These are phyloP conservation scores for Lodderomyces jiufengensis DNA, from an alignment of 1,139 yeast genomes.

Conservation along the genomic window DNA sequence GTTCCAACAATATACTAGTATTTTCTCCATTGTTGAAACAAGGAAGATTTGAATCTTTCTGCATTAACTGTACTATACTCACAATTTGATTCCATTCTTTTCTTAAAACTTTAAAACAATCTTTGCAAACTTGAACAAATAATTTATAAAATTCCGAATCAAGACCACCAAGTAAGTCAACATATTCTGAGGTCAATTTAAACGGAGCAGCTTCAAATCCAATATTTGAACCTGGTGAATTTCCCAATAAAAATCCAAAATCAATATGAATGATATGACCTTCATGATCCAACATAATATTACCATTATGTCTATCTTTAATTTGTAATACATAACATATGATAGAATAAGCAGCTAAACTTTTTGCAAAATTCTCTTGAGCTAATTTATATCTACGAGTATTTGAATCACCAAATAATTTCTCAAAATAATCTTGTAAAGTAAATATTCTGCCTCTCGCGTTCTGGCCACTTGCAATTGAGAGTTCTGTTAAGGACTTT, in stretches of 20 bases:
- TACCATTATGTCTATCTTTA: constrained; percentile 95
- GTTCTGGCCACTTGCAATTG: constrained; percentile 62
- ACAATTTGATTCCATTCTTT: constrained; percentile 69
- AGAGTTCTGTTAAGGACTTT: constrained; percentile 78
- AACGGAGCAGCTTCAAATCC: constrained; percentile 98
- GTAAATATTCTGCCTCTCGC: constrained; percentile 68
- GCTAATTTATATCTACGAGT: constrained; percentile 60
- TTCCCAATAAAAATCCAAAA: constrained; percentile 87
- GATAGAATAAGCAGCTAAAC: constrained; percentile 85
- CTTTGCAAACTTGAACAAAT: constrained; percentile 61
- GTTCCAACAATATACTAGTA: constrained; percentile 72
- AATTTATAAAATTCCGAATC: constrained; percentile 55
- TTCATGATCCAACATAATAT: constrained; percentile 87
- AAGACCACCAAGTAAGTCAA: constrained; percentile 79
- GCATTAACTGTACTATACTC: constrained; percentile 88
- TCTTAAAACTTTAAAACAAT: constrained; percentile 70
- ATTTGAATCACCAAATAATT: constrained; percentile 63
- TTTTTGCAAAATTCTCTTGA: constrained; percentile 75
- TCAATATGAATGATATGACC: constrained; percentile 96
- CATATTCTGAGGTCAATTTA: constrained; percentile 82
- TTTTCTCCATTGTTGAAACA: constrained; percentile 87
- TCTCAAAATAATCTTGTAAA: constrained; percentile 69
- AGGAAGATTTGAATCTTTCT: constrained; percentile 81
- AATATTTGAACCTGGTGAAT: constrained; percentile 85
- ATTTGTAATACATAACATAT: constrained; percentile 86